Base-by-base conservation (phyloP, 2,329 filamentous ascomycete genomes). In the Tricladium varicosporioides region DNA sequence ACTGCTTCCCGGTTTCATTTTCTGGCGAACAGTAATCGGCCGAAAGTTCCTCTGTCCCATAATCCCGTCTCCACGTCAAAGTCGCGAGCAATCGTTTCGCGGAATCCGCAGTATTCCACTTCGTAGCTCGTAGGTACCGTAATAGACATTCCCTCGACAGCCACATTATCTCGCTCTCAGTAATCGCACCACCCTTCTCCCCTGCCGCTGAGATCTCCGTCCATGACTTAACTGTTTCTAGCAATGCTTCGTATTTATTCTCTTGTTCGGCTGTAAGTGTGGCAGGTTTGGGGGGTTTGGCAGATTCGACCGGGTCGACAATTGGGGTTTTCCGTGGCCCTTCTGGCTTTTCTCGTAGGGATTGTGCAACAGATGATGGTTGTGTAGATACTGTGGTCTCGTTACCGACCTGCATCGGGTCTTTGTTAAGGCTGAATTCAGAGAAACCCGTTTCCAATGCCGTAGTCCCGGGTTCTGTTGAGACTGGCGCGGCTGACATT, bases 1-100 rank as follows among this genome's bases (percentile, higher is more conserved):
- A 81, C 73, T 97, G 93, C 79, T 99, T 99, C 64, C 94, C 94
- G 9, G 93, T 97, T 76, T 93, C 92, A 73, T 97, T 96, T 78
- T 99, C 94, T 11, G 89, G 85, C 1, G 89, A 91, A 68, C 97
- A 93, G 75, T 96, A 89, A 8, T 97, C 92, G 9, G 88, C 80
- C 0, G 91, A 92, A 69, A 92, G 83, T 55, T 75, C 70, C 53
- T 82, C 85, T 56, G 95, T 80, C 48, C 91, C 92, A 69, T 96
- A 99, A 69, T 96, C 92, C 55, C 93, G 83, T 48, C 94, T 85
- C 94, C 94, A 99, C 59, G 84, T 81, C 56, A 97, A 76, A 0
- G 93, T 97, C 46, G 83, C 83, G 64, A 87, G 85, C 43, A 97
- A 74, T n/a, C 94, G 88, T 70, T 87, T 88, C 64, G 87, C 81